Conservation (phyloP, 805 yeast species). For the Starmerella bacillaris region DNA sequence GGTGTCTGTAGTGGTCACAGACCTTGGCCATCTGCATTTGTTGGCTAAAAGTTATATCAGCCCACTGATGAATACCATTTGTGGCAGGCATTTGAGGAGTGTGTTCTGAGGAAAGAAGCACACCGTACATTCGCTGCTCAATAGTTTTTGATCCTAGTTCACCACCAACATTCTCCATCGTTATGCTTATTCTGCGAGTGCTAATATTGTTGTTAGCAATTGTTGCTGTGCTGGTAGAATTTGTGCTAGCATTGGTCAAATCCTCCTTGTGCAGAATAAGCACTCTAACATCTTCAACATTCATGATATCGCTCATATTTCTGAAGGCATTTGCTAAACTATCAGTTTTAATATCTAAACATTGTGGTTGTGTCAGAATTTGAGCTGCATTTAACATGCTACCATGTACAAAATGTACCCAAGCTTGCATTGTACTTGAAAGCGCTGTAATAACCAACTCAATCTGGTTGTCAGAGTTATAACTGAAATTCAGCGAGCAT, state of each 20-base stretch:
- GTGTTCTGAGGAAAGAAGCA: constrained; percentile 38
- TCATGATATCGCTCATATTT: constrained; percentile 18
- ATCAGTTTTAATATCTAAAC: constrained; percentile 11
- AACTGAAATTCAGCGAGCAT: constrained; percentile 6
- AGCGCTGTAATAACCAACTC: background rate
- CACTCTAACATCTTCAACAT: constrained; percentile 17
- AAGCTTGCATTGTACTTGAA: constrained; percentile 8
- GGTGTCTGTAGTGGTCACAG: constrained; percentile 21
- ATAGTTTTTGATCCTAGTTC: constrained; percentile 16
- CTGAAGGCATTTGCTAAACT: constrained; percentile 31
- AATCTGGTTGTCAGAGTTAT: background rate
- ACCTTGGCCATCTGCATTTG: constrained; percentile 23
- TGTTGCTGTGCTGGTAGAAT: too few species aligned
- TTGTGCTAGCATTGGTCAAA: constrained; percentile 31
- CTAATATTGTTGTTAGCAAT: background rate
- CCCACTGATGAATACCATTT: constrained; percentile 40
- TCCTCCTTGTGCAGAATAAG: constrained; percentile 13
- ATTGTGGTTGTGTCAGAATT: constrained; percentile 1
- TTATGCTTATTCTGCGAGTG: constrained; percentile 8
- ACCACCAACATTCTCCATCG: constrained; percentile 31
- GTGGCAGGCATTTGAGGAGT: constrained; percentile 32
- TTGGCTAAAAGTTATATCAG: constrained; percentile 14
- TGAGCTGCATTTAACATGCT: constrained; percentile 6
- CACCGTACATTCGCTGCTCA: constrained; percentile 39
- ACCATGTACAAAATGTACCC: constrained; percentile 14